These are phyloP conservation scores for Wickerhamomyces sp. DNA, from an alignment of 1,139 yeast genomes.

Conservation along the genomic window DNA sequence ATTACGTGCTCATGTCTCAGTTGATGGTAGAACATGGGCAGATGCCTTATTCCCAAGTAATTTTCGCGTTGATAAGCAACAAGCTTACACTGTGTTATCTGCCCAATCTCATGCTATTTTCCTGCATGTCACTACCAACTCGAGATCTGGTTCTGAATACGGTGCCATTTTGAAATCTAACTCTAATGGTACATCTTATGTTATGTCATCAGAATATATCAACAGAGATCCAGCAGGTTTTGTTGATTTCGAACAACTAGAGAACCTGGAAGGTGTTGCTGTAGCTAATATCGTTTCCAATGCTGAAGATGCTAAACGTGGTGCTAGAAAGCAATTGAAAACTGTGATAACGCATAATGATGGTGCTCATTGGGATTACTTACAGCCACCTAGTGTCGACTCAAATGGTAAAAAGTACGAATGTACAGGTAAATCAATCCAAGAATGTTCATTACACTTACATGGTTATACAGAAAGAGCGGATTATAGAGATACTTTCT, in stretches of 20 bases:
- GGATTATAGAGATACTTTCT: constrained; percentile 79
- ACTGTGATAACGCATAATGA: constrained; percentile 83
- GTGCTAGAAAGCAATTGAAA: constrained; percentile 51
- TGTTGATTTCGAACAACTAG: constrained; percentile 86
- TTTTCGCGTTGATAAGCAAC: constrained; percentile 54
- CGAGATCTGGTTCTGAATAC: constrained; percentile 51
- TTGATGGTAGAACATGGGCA: constrained; percentile 75
- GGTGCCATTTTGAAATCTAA: constrained; percentile 92
- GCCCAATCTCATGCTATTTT: constrained; percentile 71
- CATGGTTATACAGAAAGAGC: constrained; percentile 89
- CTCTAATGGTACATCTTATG: constrained; percentile 91
- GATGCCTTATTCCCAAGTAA: constrained; percentile 77
- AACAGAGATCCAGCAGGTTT: constrained; percentile 71
- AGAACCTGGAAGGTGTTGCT: constrained; percentile 82
- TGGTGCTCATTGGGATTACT: constrained; percentile 83
- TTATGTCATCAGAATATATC: constrained; percentile 61
- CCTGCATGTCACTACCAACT: constrained; percentile 73
- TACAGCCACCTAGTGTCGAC: constrained; percentile 68
- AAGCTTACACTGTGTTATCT: constrained; percentile 82
- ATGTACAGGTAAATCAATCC: constrained; percentile 50
- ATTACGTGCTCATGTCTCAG: constrained; percentile 70
- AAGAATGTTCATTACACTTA: constrained; percentile 72
- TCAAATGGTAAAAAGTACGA: constrained; percentile 56
- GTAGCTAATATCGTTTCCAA: constrained; percentile 68
- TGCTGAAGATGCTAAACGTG: constrained; percentile 37